A percentile compares a stretch with the other conserved stretches of the same genome.
These are phyloP conservation scores for Saccharum hybrid DNA, from an alignment of 202 grass and related monocot species.

Conservation along the genomic window DNA sequence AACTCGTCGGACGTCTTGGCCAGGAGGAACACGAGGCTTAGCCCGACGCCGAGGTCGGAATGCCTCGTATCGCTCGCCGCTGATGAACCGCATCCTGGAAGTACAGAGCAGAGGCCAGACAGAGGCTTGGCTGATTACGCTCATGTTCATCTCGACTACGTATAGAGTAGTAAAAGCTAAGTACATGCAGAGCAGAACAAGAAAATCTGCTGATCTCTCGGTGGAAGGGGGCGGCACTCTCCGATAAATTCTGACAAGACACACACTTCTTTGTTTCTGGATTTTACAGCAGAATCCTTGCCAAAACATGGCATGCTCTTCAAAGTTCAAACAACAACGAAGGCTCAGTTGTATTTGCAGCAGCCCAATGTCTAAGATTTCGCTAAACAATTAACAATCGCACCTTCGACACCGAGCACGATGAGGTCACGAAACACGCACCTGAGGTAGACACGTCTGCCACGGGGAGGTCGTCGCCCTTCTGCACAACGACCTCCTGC, in stretches of 20 bases:
- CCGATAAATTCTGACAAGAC: not conserved
- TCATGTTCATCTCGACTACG: not conserved
- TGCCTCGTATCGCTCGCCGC: not conserved
- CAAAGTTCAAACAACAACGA: not conserved
- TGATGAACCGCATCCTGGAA: not conserved
- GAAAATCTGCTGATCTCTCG: no score
- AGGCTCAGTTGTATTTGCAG: not conserved
- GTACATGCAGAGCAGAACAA: not conserved
- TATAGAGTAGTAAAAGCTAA: no score
- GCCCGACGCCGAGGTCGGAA: constrained; percentile 52
- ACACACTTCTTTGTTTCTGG: not conserved
- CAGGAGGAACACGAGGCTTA: constrained; percentile 70
- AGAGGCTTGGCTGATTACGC: not conserved
- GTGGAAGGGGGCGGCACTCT: no score
- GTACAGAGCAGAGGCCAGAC: not conserved
- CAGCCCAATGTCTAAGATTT: not conserved
- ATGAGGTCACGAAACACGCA: not conserved
- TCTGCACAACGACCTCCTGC: not conserved
- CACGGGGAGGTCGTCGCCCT: not conserved
- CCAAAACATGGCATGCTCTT: not conserved
- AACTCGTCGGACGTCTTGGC: constrained; percentile 73
- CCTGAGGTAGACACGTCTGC: constrained; percentile 21
- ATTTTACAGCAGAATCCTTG: not conserved
- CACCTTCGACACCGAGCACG: not conserved
- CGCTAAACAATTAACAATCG: not conserved